Evolutionary conservation across 768 basidiomycete species (phyloP).

Genomic region (Amanita jacksonii): DNA sequence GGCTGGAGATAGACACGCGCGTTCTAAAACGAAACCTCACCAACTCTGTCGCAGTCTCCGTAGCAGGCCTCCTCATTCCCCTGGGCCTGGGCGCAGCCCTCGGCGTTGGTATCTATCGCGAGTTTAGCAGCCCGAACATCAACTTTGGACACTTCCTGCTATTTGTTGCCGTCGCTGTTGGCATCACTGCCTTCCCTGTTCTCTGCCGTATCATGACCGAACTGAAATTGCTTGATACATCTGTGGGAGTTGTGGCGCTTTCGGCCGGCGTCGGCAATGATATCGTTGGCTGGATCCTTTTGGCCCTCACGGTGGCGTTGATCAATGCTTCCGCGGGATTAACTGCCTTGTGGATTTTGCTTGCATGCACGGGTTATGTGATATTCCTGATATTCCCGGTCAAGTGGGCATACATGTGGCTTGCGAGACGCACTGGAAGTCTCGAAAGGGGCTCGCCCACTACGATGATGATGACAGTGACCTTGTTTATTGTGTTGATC

Average conservation of each 20-base stretch:
- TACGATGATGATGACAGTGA: conserved; percentile 68
- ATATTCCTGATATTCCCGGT: conserved; percentile 60
- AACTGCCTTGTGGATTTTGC: conserved; percentile 71
- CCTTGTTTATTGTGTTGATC: conserved; percentile 60
- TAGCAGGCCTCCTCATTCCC: conserved; percentile 64
- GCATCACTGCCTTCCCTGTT: conserved; percentile 78
- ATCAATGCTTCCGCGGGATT: conserved; percentile 69
- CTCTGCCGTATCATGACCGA: conserved; percentile 81
- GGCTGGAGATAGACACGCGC: conserved; percentile 71
- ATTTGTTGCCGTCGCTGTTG: conserved; percentile 76
- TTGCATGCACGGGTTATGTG: conserved; percentile 56
- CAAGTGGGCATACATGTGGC: conserved; percentile 54
- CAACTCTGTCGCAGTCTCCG: conserved; percentile 48
- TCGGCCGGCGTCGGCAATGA: conserved; percentile 79
- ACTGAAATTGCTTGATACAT: conserved; percentile 71
- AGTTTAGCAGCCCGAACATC: conserved; percentile 48
- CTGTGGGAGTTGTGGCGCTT: conserved; percentile 75
- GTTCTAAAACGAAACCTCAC: conserved; percentile 56
- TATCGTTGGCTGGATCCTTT: conserved; percentile 72
- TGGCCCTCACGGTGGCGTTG: conserved; percentile 77
- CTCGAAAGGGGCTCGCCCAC: conserved; percentile 68
- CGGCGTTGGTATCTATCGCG: conserved; percentile 64
- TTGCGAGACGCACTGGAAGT: conserved; percentile 58
- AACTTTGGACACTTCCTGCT: conserved; percentile 78
- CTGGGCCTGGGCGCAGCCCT: conserved; percentile 72